Evolutionary conservation across 176 grass and related monocot species (phyloP).

Genomic region (Juncus effusus): DNA sequence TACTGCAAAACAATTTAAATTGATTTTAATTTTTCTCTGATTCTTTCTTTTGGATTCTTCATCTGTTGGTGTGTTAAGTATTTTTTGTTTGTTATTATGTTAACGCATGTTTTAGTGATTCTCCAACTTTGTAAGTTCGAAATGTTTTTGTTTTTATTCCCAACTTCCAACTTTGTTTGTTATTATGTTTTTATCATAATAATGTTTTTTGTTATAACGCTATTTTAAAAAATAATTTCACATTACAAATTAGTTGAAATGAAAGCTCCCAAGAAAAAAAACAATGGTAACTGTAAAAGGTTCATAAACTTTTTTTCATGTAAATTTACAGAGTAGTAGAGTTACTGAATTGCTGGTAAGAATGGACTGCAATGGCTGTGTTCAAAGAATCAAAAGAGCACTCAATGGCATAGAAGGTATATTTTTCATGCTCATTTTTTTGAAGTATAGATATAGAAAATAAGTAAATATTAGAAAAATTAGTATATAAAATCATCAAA

Average conservation of each 20-base stretch:
- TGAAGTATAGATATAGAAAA: too few species aligned
- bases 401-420: constrained; percentile 40
- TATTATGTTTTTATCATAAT: too few species aligned
- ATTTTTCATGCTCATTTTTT: too few species aligned
- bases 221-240: not conserved
- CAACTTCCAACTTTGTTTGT: too few species aligned
- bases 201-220: too few species aligned
- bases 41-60: not conserved
- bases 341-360: constrained; percentile 46
- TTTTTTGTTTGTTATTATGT: not conserved
- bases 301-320: not conserved
- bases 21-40: not conserved
- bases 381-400: constrained; percentile 48
- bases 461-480: too few species aligned
- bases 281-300: not conserved
- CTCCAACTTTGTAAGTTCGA: not conserved
- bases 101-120: not conserved
- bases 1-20: not conserved
- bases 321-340: constrained; percentile 30
- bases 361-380: constrained; percentile 55
- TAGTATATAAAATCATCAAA: too few species aligned
- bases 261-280: not conserved
- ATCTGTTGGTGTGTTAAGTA: not conserved
- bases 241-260: not conserved
- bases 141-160: not conserved